phyloP scores from a whole-genome alignment of 176 grass and related monocot species.

The Otatea glauca region DNA sequence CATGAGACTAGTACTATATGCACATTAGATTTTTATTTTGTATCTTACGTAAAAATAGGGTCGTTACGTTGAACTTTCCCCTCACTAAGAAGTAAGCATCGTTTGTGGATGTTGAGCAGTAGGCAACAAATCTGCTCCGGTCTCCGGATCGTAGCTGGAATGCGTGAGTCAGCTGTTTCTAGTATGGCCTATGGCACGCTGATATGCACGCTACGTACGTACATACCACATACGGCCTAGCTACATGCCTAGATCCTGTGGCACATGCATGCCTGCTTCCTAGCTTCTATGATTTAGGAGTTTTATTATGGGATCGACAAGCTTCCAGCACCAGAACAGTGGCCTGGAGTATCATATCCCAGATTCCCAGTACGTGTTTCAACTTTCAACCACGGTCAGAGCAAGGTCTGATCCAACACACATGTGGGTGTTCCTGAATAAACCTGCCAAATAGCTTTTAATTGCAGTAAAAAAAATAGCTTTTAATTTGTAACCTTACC shows the following conservation, averaged over 20 bases:
- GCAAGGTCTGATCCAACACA: neutral
- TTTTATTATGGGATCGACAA: neutral
- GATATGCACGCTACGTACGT: neutral
- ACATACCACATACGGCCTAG: neutral
- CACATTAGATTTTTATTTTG: no score
- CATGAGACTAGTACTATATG: no score
- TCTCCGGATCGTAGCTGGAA: neutral
- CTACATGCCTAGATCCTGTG: constrained; percentile 1
- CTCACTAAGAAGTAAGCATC: neutral
- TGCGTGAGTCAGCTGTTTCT: neutral
- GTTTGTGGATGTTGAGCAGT: no score
- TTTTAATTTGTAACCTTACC: no score
- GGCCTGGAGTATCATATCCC: neutral
- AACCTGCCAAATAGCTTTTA: no score
- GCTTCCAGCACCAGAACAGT: neutral
- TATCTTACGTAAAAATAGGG: no score
- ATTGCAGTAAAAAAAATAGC: no score
- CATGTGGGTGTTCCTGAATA: neutral
- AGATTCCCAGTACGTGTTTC: neutral
- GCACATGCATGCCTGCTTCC: neutral
- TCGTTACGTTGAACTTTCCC: no score
- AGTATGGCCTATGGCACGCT: neutral
- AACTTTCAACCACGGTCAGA: neutral
- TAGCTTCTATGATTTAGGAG: neutral
- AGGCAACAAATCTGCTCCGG: neutral